A percentile compares a stretch with the other conserved stretches of the same genome.
Conservation (phyloP, 768 basidiomycete species). For the Amanita polypyramis region DNA sequence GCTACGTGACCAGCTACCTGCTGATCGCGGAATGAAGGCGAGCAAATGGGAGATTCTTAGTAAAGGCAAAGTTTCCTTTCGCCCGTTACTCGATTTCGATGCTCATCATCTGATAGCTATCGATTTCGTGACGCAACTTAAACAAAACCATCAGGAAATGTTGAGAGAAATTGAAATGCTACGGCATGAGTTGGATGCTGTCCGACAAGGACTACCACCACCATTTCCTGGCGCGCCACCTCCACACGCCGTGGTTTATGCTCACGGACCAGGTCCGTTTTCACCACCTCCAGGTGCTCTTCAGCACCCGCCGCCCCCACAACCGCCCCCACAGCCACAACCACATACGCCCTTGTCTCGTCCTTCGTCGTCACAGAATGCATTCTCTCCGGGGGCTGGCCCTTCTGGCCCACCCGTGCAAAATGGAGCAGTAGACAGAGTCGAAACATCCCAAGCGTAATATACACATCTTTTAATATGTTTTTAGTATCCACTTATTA, state of each 20-base stretch:
- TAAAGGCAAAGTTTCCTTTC: conserved; percentile 61
- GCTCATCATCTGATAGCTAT: conserved; percentile 44
- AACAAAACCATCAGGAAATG: conserved; percentile 70
- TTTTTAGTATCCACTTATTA: conserved; percentile 4
- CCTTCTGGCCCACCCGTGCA: conserved; percentile 22
- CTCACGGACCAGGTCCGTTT: conserved; percentile 36
- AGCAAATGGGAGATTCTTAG: conserved; percentile 99
- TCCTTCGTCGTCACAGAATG: conserved; percentile 54
- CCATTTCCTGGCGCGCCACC: conserved; percentile 40
- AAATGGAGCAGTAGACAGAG: conserved; percentile 35
- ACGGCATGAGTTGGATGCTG: conserved; percentile 60
- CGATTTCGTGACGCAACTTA: conserved; percentile 76
- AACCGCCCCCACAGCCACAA: conserved; percentile 23
- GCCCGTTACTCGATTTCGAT: conserved; percentile 6
- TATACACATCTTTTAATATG: conserved; percentile 10
- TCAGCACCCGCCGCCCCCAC: no score
- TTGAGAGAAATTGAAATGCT: conserved; percentile 69
- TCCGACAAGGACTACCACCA: conserved; percentile 46
- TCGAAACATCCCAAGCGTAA: conserved; percentile 30
- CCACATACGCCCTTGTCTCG: conserved; percentile 34
- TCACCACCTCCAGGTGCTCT: conserved; percentile 36
- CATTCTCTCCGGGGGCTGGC: conserved; percentile 32
- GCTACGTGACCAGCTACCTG: conserved; percentile 83
- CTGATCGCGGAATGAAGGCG: conserved; percentile 89
- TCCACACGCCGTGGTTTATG: conserved; percentile 37